Evolutionary conservation across 129 eudicot species (phyloP).

Genomic region (Kitagawia praeruptora): DNA sequence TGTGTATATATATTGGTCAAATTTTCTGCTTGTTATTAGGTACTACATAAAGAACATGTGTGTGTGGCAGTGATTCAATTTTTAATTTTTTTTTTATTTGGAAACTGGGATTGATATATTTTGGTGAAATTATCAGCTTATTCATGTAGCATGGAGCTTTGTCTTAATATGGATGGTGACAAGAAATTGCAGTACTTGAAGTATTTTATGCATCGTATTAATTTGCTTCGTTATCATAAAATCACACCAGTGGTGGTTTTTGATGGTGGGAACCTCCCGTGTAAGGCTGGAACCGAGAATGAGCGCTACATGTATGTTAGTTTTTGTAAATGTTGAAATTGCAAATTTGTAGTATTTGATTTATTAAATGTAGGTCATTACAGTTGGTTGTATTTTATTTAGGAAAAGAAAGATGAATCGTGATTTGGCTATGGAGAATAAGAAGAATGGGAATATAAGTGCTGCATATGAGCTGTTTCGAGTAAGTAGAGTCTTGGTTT

Average conservation of each 20-base stretch:
- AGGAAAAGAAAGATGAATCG: conserved; percentile 57
- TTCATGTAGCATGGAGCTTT: conserved; percentile 92
- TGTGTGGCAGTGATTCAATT: not conserved
- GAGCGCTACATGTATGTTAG: conserved; percentile 46
- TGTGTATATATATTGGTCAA: conserved; percentile 16
- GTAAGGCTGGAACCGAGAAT: conserved; percentile 59
- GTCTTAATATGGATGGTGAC: conserved; percentile 60
- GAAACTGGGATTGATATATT: not conserved
- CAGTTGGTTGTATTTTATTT: not conserved
- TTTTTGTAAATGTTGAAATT: not conserved
- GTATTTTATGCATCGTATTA: conserved; percentile 74
- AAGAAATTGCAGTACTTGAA: conserved; percentile 64
- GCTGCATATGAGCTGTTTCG: conserved; percentile 81
- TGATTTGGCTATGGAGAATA: conserved; percentile 70
- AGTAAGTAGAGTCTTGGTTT: conserved; percentile 26
- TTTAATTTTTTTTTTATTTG: not conserved
- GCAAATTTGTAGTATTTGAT: not conserved
- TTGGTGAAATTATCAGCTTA: conserved; percentile 41
- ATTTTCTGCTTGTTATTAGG: conserved; percentile 34
- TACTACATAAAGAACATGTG: not conserved
- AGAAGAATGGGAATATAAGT: conserved; percentile 54
- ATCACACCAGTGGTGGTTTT: conserved; percentile 81
- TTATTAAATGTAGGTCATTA: not conserved
- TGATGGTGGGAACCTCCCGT: conserved; percentile 72
- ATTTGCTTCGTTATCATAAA: conserved; percentile 60